phyloP scores from a whole-genome alignment of 768 basidiomycete genomes.

The Rhizopogon salebrosus region DNA sequence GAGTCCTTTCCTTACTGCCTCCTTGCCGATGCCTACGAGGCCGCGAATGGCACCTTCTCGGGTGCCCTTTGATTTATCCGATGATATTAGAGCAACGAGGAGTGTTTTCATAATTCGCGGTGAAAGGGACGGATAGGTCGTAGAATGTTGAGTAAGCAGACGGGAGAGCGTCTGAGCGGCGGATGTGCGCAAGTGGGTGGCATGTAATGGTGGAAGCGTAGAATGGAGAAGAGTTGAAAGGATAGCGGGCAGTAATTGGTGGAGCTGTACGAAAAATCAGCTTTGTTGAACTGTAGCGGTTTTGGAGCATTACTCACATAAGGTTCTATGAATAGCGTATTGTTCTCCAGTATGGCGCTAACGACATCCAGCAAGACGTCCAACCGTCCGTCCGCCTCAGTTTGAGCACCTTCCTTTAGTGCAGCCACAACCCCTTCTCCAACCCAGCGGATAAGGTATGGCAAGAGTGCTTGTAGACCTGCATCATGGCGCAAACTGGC shows the following conservation, averaged over 20 bases:
- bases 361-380: conserved; percentile 84
- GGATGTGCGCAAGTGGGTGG: conserved; percentile 68
- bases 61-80: conserved; percentile 71
- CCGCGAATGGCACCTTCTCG: conserved; percentile 89
- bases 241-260: conserved; percentile 91
- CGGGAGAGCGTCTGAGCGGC: conserved; percentile 83
- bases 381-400: conserved; percentile 65
- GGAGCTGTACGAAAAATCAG: conserved; percentile 51
- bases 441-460: conserved; percentile 93
- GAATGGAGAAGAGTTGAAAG: conserved; percentile 90
- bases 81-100: conserved; percentile 73
- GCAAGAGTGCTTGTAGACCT: conserved; percentile 84
- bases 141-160: conserved; percentile 74
- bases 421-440: conserved; percentile 78
- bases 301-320: conserved; percentile 60
- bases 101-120: conserved; percentile 94
- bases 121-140: conserved; percentile 84
- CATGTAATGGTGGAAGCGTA: conserved; percentile 66
- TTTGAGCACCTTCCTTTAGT: conserved; percentile 43
- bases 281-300: background rate
- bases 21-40: conserved; percentile 78
- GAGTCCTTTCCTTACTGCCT: conserved; percentile 77
- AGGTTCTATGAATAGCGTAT: conserved; percentile 89
- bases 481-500: conserved; percentile 87
- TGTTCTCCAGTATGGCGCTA: conserved; percentile 79